phyloP scores from a whole-genome alignment of 1,139 yeast species.

The Blastobotrys malaysiensis region DNA sequence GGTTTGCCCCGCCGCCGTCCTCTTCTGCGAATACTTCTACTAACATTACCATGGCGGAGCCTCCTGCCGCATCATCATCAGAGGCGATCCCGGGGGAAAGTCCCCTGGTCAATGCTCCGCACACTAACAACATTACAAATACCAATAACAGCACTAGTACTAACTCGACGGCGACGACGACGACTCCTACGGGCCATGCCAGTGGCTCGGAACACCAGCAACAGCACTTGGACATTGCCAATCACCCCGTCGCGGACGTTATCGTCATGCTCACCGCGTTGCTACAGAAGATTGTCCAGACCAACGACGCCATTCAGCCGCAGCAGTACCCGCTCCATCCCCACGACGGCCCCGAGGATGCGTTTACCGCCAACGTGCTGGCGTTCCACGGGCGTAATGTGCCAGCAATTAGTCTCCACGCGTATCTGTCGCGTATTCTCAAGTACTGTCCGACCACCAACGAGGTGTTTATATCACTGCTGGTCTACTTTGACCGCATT shows the following conservation, averaged over 20 bases:
- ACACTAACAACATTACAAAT: too few species aligned
- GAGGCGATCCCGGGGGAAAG: too few species aligned
- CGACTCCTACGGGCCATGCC: too few species aligned
- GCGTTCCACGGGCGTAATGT: conserved; percentile 95
- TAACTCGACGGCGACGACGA: too few species aligned
- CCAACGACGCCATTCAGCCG: conserved; percentile 83
- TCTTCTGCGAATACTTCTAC: background rate
- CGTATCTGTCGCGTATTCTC: conserved; percentile 81
- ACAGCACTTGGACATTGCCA: conserved; percentile 72
- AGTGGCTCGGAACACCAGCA: too few species aligned
- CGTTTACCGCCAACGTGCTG: conserved; percentile 63
- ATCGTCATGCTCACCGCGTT: conserved; percentile 80
- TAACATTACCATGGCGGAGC: background rate
- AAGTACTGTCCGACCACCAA: conserved; percentile 97
- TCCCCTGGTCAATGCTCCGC: too few species aligned
- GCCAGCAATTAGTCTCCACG: conserved; percentile 88
- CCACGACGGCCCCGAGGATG: conserved; percentile 45
- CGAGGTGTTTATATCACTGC: conserved; percentile 82
- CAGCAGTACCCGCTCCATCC: conserved; percentile 58
- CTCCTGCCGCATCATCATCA: background rate
- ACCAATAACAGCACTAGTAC: too few species aligned
- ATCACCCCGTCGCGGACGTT: conserved; percentile 75
- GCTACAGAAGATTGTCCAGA: conserved; percentile 79
- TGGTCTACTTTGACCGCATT: conserved; percentile 91
- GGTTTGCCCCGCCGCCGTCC: background rate